Conservation (phyloP, 2,329 filamentous ascomycete genomes). For the Coniochaeta hoffmannii region DNA sequence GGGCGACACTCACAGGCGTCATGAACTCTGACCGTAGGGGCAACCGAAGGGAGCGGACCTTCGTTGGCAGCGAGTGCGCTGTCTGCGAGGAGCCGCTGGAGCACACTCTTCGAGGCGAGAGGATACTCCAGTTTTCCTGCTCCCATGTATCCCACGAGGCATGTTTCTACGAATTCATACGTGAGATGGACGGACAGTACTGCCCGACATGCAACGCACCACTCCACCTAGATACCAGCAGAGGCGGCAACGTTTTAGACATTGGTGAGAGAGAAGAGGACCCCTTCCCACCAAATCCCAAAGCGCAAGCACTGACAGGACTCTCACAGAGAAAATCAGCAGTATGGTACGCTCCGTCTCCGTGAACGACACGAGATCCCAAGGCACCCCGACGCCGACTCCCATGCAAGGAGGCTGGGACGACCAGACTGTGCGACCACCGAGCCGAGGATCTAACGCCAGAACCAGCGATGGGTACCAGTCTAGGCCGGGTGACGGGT, state of each 20-base stretch:
- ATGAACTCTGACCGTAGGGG: conserved; percentile 72
- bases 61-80: conserved; percentile 89
- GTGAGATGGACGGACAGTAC: conserved; percentile 86
- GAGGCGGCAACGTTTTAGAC: conserved; percentile 87
- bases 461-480: conserved; percentile 11
- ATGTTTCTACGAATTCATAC: conserved; percentile 98
- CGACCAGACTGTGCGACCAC: conserved; percentile 45
- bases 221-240: conserved; percentile 82
- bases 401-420: conserved; percentile 51
- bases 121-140: conserved; percentile 92
- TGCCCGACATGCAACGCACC: conserved; percentile 93
- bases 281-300: not conserved
- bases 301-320: conserved; percentile 18
- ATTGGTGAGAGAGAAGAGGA: conserved; percentile 53
- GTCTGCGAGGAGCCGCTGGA: conserved; percentile 96
- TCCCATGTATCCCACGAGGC: conserved; percentile 96
- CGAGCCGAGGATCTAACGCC: conserved; percentile 39
- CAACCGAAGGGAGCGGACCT: conserved; percentile 82
- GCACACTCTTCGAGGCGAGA: conserved; percentile 88
- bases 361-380: conserved; percentile 52
- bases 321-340: conserved; percentile 75
- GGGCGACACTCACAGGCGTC: conserved; percentile 49
- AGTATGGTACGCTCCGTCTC: conserved; percentile 83
- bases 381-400: conserved; percentile 49
- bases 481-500: not conserved